These are phyloP conservation scores for Entomortierella beljakovae DNA, from an alignment of 192 early-diverging fungal genomes.

Conservation along the genomic window DNA sequence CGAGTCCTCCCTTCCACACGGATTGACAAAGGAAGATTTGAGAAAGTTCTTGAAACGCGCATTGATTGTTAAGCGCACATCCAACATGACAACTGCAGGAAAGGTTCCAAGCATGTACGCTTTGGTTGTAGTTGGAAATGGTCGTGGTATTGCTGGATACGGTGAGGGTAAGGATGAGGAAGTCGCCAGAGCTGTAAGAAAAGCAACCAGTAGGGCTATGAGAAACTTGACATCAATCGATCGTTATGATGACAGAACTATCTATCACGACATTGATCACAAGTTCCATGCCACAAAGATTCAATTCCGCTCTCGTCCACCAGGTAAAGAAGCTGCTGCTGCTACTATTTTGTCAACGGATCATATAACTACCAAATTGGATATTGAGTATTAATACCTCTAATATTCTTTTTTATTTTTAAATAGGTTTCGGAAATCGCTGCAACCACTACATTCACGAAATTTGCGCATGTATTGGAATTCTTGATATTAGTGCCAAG, in stretches of 20 bases:
- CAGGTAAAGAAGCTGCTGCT: too few relatives aligned
- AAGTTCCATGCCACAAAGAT: slow-evolving; percentile 92
- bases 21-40: slow-evolving; percentile 67
- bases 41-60: slow-evolving; percentile 73
- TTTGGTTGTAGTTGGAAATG: slow-evolving; percentile 95
- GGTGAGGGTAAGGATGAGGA: slow-evolving; percentile 93
- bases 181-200: slow-evolving; percentile 79
- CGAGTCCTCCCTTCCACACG: slow-evolving; percentile 48
- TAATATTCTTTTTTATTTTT: not conserved
- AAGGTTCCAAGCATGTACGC: slow-evolving; percentile 88
- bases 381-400: too few relatives aligned
- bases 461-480: slow-evolving; percentile 92
- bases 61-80: slow-evolving; percentile 78
- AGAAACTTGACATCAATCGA: slow-evolving; percentile 87
- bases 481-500: slow-evolving; percentile 92
- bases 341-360: too few relatives aligned
- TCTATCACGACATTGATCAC: slow-evolving; percentile 88
- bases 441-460: slow-evolving; percentile 95
- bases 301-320: slow-evolving; percentile 83
- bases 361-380: too few relatives aligned
- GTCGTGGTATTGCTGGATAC: slow-evolving; percentile 90
- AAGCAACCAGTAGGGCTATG: slow-evolving; percentile 90
- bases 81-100: slow-evolving; percentile 84
- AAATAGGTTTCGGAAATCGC: slow-evolving; percentile 90
- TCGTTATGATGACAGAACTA: slow-evolving; percentile 94